phyloP scores from a whole-genome alignment of 2,329 filamentous ascomycete genomes.

The Westerdykella aurantiaca region DNA sequence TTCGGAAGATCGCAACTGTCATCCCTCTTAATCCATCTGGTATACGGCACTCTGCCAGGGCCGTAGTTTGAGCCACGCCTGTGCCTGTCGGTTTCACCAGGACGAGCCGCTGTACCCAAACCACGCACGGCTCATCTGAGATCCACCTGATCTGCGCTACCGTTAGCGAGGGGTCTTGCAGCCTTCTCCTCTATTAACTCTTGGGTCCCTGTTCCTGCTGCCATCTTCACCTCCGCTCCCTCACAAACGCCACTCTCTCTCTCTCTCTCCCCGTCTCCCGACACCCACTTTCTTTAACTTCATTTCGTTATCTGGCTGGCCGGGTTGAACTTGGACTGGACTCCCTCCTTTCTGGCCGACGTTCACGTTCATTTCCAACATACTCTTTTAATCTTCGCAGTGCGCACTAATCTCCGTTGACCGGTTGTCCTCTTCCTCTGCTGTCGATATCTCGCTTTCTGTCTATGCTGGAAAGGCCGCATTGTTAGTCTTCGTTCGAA shows the following conservation, averaged over 20 bases:
- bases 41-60: conserved; percentile 27
- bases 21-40: conserved; percentile 22
- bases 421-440: conserved; percentile 16
- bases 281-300: conserved; percentile 37
- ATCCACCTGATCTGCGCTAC: conserved; percentile 31
- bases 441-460: conserved; percentile 5
- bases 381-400: conserved; percentile 28
- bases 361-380: conserved; percentile 28
- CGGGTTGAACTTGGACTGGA: conserved; percentile 37
- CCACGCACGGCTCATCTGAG: conserved; percentile 23
- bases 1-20: conserved; percentile 22
- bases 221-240: conserved; percentile 28
- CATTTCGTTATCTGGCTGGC: conserved; percentile 39
- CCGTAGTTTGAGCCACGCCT: conserved; percentile 33
- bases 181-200: conserved; percentile 34
- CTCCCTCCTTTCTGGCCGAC: conserved; percentile 26
- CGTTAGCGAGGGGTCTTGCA: conserved; percentile 13
- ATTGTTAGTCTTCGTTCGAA: conserved; percentile 2
- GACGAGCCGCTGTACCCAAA: conserved; percentile 26
- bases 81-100: conserved; percentile 34
- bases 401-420: conserved; percentile 34
- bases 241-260: conserved; percentile 21
- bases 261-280: conserved; percentile 23
- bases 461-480: conserved; percentile 7
- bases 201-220: conserved; percentile 27